Percentiles rank a stretch among this genome's conserved stretches.
Evolutionary conservation across 2,329 filamentous ascomycete species (phyloP).

Genomic region (Colletotrichum liriopes): DNA sequence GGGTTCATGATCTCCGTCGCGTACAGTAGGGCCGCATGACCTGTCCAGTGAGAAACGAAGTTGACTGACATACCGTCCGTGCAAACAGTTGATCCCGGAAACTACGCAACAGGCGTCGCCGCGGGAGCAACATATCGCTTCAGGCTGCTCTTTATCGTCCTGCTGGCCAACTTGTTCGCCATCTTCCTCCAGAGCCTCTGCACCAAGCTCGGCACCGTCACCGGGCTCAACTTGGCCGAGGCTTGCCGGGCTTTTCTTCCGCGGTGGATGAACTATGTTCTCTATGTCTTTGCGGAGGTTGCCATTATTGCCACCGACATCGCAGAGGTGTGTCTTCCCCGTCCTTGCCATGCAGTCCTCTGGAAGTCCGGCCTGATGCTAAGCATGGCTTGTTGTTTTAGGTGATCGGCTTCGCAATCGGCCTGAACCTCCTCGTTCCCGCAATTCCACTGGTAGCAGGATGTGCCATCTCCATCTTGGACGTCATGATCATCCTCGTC

Average conservation of each 20-base stretch:
- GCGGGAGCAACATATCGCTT: constrained; percentile 78
- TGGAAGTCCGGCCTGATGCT: too few species aligned
- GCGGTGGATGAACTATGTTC: constrained; percentile 73
- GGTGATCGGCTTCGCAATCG: constrained; percentile 81
- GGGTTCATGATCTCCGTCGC: constrained; percentile 76
- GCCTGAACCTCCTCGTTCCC: constrained; percentile 76
- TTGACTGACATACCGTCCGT: background rate
- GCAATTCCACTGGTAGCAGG: constrained; percentile 77
- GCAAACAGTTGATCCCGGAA: constrained; percentile 70
- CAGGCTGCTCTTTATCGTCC: constrained; percentile 76
- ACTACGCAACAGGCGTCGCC: constrained; percentile 80
- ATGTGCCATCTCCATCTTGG: constrained; percentile 77
- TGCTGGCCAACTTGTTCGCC: constrained; percentile 79
- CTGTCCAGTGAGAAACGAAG: background rate
- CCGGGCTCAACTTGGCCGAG: constrained; percentile 76
- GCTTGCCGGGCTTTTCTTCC: constrained; percentile 77
- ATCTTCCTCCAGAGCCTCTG: constrained; percentile 79
- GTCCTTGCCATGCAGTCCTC: too few species aligned
- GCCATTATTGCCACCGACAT: constrained; percentile 82
- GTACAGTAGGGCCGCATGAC: constrained; percentile 61
- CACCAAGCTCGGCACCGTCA: constrained; percentile 80
- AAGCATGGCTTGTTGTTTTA: constrained; percentile 46
- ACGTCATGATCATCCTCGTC: constrained; percentile 77
- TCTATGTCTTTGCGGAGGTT: constrained; percentile 76
- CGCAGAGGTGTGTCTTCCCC: constrained; percentile 67